These are phyloP conservation scores for Pontederia crassipes DNA, from an alignment of 176 grass and related monocot genomes.

Conservation along the genomic window DNA sequence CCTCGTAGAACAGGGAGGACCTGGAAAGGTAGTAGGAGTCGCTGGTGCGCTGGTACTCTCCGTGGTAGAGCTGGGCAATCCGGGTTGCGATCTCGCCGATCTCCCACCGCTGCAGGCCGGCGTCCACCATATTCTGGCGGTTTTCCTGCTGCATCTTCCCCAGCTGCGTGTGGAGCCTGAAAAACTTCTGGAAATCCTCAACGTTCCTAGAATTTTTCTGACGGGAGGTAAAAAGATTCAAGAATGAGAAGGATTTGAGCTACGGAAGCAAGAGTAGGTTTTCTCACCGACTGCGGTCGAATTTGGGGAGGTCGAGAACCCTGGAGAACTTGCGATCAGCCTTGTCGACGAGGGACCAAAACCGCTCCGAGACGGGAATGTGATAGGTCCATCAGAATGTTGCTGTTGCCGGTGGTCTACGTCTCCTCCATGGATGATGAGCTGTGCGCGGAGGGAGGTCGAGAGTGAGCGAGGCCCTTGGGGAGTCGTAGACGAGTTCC, in stretches of 20 bases:
- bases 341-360: slow-evolving; percentile 88
- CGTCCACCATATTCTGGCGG: slow-evolving; percentile 65
- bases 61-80: slow-evolving; percentile 90
- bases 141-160: slow-evolving; percentile 91
- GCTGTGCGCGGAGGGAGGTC: neutral
- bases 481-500: neutral
- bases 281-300: slow-evolving; percentile 42
- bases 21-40: slow-evolving; percentile 69
- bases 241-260: no score
- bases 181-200: slow-evolving; percentile 71
- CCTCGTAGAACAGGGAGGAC: slow-evolving; percentile 91
- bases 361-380: slow-evolving; percentile 58
- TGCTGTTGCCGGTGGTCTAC: slow-evolving; percentile 16
- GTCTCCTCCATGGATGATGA: neutral
- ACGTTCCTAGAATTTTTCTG: slow-evolving; percentile 13
- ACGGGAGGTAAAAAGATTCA: neutral
- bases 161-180: slow-evolving; percentile 79
- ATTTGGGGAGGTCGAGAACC: slow-evolving; percentile 66
- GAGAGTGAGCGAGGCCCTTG: no score
- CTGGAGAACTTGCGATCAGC: slow-evolving; percentile 78
- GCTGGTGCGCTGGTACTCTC: slow-evolving; percentile 75
- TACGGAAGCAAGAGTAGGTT: neutral
- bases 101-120: slow-evolving; percentile 74
- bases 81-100: slow-evolving; percentile 84
- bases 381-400: no score